Evolutionary conservation across 2,329 filamentous ascomycete species (phyloP), one percentile per base, ranked within the genome.

Genomic region (Hypocrella siamensis): DNA sequence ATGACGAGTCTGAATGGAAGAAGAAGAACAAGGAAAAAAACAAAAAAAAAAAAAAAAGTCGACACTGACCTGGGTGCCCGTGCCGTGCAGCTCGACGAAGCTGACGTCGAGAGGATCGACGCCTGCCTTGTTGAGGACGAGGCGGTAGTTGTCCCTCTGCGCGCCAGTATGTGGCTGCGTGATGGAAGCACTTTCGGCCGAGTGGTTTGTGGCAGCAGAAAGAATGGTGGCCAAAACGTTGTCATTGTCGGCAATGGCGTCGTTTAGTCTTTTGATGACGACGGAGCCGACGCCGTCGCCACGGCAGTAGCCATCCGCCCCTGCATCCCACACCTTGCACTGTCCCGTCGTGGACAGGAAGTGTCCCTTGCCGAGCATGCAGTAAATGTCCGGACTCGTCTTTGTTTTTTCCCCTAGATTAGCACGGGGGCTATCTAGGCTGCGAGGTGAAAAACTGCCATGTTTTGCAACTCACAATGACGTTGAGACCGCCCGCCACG

Each of bases 1-100:
- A n/a, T n/a, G n/a, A n/a, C n/a, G n/a, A n/a, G n/a, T n/a, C n/a
- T n/a, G n/a, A n/a, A n/a, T n/a, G n/a, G n/a, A n/a, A n/a, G n/a
- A n/a, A n/a, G n/a, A n/a, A n/a, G n/a, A n/a, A n/a, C n/a, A n/a
- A n/a, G n/a, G n/a, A n/a, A n/a, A n/a, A n/a, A n/a, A n/a, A n/a
- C n/a, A n/a, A n/a, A n/a, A n/a, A n/a, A n/a, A n/a, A n/a, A n/a
- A n/a, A n/a, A n/a, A n/a, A n/a, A n/a, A n/a, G 3, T 74, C 76
- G 46, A 93, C 85, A 34, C 84, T 85, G 24, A 80, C 83, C 51
- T 92, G 83, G 0, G 85, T 93, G 19, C 85, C 85, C 2, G 84
- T 93, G 5, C 85, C 85, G 50, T 93, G 85, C 73, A 92, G 84
- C 53, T 93, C 85, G 3, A 93, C 78, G 43, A 88, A 92, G 51